phyloP scores from a whole-genome alignment of 176 grass and related monocot species.

The Musa schizocarpa region DNA sequence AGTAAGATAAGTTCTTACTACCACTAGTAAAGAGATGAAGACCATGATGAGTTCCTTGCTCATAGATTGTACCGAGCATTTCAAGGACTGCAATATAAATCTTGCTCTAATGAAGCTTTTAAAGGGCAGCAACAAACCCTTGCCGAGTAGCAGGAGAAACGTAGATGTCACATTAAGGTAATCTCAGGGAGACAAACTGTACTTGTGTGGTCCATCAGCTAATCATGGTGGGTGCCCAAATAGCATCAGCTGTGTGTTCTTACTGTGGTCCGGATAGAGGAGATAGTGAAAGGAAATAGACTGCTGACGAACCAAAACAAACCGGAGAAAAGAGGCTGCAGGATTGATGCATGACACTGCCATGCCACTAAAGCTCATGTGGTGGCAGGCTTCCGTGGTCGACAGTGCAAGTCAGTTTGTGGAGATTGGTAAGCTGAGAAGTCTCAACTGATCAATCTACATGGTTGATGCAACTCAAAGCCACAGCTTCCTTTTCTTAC shows the following conservation, averaged over 20 bases:
- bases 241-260: background rate
- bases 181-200: background rate
- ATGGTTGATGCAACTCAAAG: too few species aligned
- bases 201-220: background rate
- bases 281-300: background rate
- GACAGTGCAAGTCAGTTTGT: background rate
- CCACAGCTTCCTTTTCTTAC: too few species aligned
- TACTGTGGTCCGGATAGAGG: background rate
- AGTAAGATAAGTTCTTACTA: too few species aligned
- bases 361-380: too few species aligned
- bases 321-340: background rate
- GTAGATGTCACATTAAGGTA: background rate
- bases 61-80: too few species aligned
- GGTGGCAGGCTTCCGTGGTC: too few species aligned
- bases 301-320: background rate
- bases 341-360: background rate
- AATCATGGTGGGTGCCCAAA: background rate
- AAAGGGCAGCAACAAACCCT: background rate
- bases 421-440: too few species aligned
- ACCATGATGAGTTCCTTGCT: too few species aligned
- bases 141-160: background rate
- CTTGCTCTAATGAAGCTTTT: background rate
- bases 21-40: too few species aligned
- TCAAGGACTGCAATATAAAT: too few species aligned
- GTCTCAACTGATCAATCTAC: too few species aligned